Evolutionary conservation across 495 filamentous ascomycete species (phyloP).

Genomic region (Pyrenula massariospora): DNA sequence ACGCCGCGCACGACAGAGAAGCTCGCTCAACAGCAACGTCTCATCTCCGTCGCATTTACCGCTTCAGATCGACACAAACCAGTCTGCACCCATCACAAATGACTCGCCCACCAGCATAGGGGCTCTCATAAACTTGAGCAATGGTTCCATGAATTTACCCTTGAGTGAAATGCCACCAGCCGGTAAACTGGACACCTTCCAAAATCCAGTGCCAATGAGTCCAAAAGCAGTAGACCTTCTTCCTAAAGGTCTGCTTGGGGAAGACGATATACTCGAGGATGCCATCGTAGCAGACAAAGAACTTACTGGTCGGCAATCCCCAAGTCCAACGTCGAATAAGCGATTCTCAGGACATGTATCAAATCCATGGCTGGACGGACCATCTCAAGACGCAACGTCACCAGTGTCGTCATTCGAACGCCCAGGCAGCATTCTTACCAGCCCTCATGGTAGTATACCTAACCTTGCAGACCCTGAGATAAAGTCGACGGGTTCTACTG

Average conservation of each 20-base stretch:
- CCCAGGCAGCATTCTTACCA: slow-evolving; percentile 54
- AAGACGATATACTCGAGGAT: slow-evolving; percentile 54
- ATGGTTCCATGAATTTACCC: slow-evolving; percentile 29
- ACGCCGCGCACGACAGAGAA: slow-evolving; percentile 35
- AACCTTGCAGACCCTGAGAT: slow-evolving; percentile 34
- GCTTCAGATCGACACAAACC: slow-evolving; percentile 20
- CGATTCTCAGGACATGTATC: slow-evolving; percentile 26
- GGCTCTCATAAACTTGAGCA: slow-evolving; percentile 15
- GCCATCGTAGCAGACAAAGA: slow-evolving; percentile 8
- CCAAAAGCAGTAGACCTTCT: slow-evolving; percentile 68
- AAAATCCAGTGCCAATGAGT: slow-evolving; percentile 52
- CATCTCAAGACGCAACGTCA: slow-evolving; percentile 50
- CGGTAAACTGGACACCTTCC: slow-evolving; percentile 27
- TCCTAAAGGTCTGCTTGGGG: slow-evolving; percentile 67
- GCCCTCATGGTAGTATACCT: slow-evolving; percentile 49
- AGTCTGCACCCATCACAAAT: slow-evolving; percentile 25
- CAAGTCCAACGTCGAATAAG: slow-evolving; percentile 9
- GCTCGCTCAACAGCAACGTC: slow-evolving; percentile 34
- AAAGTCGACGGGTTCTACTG: slow-evolving; percentile 20
- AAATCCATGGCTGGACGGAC: slow-evolving; percentile 20
- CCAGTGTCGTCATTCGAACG: slow-evolving; percentile 56
- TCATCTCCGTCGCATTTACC: slow-evolving; percentile 34
- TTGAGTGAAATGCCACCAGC: slow-evolving; percentile 11
- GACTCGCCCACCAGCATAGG: slow-evolving; percentile 26
- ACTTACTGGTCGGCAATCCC: background rate